Conservation (phyloP, 441 rosid genomes). For the Pelargonium citronellum region DNA sequence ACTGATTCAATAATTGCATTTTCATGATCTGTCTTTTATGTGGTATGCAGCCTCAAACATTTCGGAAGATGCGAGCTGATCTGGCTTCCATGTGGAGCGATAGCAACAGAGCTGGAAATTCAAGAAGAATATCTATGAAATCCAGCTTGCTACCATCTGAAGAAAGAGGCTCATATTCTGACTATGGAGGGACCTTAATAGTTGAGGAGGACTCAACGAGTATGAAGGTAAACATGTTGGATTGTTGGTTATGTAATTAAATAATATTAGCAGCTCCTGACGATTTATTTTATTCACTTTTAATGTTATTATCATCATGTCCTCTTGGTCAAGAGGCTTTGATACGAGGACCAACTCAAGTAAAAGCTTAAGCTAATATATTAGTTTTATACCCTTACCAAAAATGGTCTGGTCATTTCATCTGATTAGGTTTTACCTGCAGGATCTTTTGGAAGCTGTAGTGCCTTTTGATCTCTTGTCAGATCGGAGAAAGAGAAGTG, state of each 20-base stretch:
- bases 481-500: constrained; percentile 49
- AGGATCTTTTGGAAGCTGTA: constrained; percentile 78
- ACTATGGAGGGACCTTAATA: constrained; percentile 16
- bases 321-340: too few relatives aligned
- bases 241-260: neutral
- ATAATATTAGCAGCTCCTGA: neutral
- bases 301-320: neutral
- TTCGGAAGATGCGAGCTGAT: constrained; percentile 57
- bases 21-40: neutral
- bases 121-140: constrained; percentile 40
- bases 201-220: constrained; percentile 33
- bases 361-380: too few relatives aligned
- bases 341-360: neutral
- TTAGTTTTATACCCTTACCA: too few relatives aligned
- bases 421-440: constrained; percentile 17
- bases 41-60: constrained; percentile 56
- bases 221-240: constrained; percentile 37
- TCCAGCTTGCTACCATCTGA: constrained; percentile 20
- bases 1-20: neutral
- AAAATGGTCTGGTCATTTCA: neutral
- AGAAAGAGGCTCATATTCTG: constrained; percentile 24
- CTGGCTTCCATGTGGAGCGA: constrained; percentile 69
- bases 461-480: constrained; percentile 62
- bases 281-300: neutral
- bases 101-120: constrained; percentile 36